A percentile compares a stretch with the other conserved stretches of the same genome.
Evolutionary conservation across 2,329 filamentous ascomycete species (phyloP).

Genomic region (Botrytis porri): DNA sequence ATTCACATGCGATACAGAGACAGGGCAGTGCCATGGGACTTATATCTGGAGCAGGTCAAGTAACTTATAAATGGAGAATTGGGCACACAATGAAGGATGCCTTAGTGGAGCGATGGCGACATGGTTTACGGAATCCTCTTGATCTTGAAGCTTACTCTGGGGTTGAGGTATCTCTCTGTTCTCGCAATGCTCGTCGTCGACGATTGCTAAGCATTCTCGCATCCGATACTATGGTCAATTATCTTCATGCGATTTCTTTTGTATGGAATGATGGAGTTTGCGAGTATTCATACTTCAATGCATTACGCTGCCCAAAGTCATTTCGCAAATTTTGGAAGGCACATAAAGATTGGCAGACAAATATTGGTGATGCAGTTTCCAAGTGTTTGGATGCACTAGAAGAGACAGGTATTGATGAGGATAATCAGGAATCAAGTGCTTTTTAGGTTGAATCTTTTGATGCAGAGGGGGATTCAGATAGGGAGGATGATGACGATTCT

Average conservation of each 20-base stretch:
- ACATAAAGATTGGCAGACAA: conserved; percentile 11
- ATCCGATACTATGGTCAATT: conserved; percentile 24
- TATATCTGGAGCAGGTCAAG: conserved; percentile 16
- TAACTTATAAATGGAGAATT: conserved; percentile 23
- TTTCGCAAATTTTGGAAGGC: conserved; percentile 23
- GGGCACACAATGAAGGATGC: conserved; percentile 25
- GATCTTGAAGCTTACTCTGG: conserved; percentile 24
- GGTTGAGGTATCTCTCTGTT: conserved; percentile 24
- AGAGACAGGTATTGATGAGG: conserved; percentile 20
- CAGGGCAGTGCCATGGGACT: conserved; percentile 21
- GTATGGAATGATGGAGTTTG: not conserved
- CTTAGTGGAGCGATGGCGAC: conserved; percentile 22
- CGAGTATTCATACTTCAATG: conserved; percentile 12
- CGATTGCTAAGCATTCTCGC: conserved; percentile 20
- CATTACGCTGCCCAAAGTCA: conserved; percentile 14
- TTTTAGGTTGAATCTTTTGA: conserved; percentile 25
- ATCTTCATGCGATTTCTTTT: conserved; percentile 7
- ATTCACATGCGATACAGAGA: conserved; percentile 23
- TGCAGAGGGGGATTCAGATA: conserved; percentile 21
- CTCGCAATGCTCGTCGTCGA: conserved; percentile 22
- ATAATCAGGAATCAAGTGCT: conserved; percentile 23
- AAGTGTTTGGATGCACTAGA: conserved; percentile 22
- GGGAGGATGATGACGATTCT: conserved; percentile 13
- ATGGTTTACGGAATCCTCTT: conserved; percentile 19
- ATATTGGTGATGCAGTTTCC: conserved; percentile 23